Conservation (phyloP, 75 land plant species). For the Picea sitchensis region DNA sequence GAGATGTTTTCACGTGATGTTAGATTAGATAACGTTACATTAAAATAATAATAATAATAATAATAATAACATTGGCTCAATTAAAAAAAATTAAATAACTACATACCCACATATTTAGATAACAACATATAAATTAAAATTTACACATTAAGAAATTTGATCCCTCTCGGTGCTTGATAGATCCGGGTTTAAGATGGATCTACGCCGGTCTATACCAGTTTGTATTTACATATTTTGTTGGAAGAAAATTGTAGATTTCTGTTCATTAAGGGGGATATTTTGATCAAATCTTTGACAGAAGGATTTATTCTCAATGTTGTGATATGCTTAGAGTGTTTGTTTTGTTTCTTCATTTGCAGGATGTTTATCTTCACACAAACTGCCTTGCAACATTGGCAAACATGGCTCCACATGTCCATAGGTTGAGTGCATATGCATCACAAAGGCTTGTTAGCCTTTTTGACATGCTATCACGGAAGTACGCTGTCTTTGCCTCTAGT, state of each 20-base stretch:
- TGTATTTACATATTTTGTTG: background rate
- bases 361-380: slow-evolving; percentile 88
- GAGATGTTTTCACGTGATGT: no score
- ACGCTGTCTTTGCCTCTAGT: slow-evolving; percentile 21
- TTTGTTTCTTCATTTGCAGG: slow-evolving; percentile 36
- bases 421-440: slow-evolving; percentile 85
- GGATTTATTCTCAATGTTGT: background rate
- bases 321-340: background rate
- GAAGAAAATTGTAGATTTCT: background rate
- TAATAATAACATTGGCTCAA: no score
- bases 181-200: no score
- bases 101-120: no score
- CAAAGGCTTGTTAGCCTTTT: slow-evolving; percentile 94
- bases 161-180: no score
- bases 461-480: slow-evolving; percentile 90
- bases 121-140: no score
- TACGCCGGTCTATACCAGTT: background rate
- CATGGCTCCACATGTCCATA: slow-evolving; percentile 94
- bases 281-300: no score
- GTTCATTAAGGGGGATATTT: no score
- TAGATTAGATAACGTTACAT: no score
- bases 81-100: no score
- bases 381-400: slow-evolving; percentile 91
- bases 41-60: no score
- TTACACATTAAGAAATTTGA: no score